phyloP scores from a whole-genome alignment of 345 rosid genomes.

The Bruguiera parviflora region DNA sequence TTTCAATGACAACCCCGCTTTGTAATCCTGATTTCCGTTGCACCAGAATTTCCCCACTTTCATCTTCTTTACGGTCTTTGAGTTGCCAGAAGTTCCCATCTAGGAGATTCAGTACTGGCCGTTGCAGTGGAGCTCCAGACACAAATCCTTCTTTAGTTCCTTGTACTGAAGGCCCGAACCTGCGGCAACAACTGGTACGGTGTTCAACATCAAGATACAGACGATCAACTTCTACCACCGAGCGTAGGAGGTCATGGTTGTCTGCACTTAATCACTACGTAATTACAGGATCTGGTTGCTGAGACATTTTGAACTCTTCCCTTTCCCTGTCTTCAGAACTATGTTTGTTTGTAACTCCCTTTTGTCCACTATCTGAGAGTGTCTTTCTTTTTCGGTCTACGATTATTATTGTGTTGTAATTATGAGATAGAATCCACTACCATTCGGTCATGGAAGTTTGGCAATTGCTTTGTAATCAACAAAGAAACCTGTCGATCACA shows the following conservation, averaged over 20 bases:
- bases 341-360: slow-evolving; percentile 2
- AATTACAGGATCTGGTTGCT: slow-evolving; percentile 58
- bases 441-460: not conserved
- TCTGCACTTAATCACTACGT: slow-evolving; percentile 69
- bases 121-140: slow-evolving; percentile 67
- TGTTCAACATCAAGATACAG: slow-evolving; percentile 56
- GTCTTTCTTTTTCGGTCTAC: not conserved
- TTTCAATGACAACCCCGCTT: slow-evolving; percentile 53
- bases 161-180: slow-evolving; percentile 27
- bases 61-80: slow-evolving; percentile 68
- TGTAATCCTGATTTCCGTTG: slow-evolving; percentile 62
- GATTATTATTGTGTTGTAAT: slow-evolving; percentile 19
- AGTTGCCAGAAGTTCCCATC: slow-evolving; percentile 74
- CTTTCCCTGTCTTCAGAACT: not conserved
- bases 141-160: slow-evolving; percentile 50
- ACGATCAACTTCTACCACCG: slow-evolving; percentile 40
- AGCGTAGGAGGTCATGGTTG: slow-evolving; percentile 67
- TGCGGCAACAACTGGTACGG: slow-evolving; percentile 35
- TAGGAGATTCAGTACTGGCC: slow-evolving; percentile 46
- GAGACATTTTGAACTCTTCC: slow-evolving; percentile 18
- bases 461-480: too few relatives aligned
- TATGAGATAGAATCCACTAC: slow-evolving; percentile 6
- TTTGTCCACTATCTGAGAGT: slow-evolving; percentile 10
- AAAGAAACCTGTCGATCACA: too few relatives aligned
- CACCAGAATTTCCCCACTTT: slow-evolving; percentile 48